Evolutionary conservation across 495 filamentous ascomycete genomes (phyloP), one percentile per base, ranked within the genome.

Genomic region (Lichenothelia convexa): DNA sequence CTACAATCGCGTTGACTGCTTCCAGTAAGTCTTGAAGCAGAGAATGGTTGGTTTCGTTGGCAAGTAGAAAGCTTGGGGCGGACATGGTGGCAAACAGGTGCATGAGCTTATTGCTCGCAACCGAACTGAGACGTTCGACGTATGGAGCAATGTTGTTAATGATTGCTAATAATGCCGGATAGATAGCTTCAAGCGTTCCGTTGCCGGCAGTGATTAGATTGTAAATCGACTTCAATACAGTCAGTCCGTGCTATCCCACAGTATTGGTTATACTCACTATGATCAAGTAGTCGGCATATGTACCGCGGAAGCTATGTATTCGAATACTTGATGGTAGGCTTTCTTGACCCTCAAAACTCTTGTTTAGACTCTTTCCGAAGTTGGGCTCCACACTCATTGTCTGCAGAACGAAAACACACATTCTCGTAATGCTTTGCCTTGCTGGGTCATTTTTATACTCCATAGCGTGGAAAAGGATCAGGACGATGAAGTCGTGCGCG

Each of bases 371-470:
- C 50, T 77, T 72, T 8, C 85, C 86, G 55, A 94, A 95, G 38
- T 79, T 89, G 27, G 74, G 71, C 59, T 94, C 89, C 1, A 86
- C 83, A 48, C 87, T 94, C 49, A 95, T 61, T 1, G 91, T 99
- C 54, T 99, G 89, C 29, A 95, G 57, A 33, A 95, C 72, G 59
- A 99, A 95, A 18, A 91, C 78, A 57, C 89, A 95, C 85, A 95
- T 93, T 27, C 87, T 65, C 15, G 95, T 82, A 3, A 94, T 69
- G 0, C 91, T 85, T 49, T 93, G 82, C 53, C 89, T 92, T 2
- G 86, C 75, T 13, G 78, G 64, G 53, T 95, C 86, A 20, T 68
- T 63, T 49, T 80, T 81, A 50, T 87, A 79, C 47, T 91, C 82
- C 22, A 92, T 70, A 11, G 84, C 82, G 55, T 95, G 94, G 60